Percentiles rank a stretch among this genome's conserved stretches.
These are phyloP conservation scores for Adansonia madagascariensis DNA, from an alignment of 441 rosid genomes.

Conservation along the genomic window DNA sequence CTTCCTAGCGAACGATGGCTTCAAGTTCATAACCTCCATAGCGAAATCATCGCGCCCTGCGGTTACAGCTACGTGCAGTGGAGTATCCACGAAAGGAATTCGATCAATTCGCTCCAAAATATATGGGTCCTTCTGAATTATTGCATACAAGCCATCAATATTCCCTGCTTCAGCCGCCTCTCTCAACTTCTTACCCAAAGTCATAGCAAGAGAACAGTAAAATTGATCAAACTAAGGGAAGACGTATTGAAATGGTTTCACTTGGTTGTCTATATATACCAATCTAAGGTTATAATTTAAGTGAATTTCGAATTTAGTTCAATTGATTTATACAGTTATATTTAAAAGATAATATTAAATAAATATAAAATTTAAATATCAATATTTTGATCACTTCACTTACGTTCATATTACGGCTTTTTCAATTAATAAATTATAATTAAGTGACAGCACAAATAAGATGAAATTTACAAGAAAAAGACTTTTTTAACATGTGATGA, in stretches of 20 bases:
- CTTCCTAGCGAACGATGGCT: constrained; percentile 15
- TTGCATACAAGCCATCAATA: neutral
- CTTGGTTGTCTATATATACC: neutral
- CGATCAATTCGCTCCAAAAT: neutral
- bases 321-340: too few species aligned
- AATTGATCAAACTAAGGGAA: neutral
- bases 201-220: neutral
- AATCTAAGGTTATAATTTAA: neutral
- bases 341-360: neutral
- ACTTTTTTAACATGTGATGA: neutral
- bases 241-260: neutral
- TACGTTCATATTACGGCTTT: too few species aligned
- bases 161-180: neutral
- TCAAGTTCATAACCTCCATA: constrained; percentile 17
- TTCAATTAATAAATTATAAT: too few species aligned
- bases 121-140: neutral
- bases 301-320: too few species aligned
- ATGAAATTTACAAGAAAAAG: neutral
- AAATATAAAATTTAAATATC: neutral
- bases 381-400: too few species aligned
- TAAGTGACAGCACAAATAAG: neutral
- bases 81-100: neutral
- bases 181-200: neutral
- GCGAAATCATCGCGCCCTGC: neutral
- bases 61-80: neutral